These are phyloP conservation scores for Rutstroemia sydowiana DNA, from an alignment of 2,329 filamentous ascomycete genomes.

Conservation along the genomic window DNA sequence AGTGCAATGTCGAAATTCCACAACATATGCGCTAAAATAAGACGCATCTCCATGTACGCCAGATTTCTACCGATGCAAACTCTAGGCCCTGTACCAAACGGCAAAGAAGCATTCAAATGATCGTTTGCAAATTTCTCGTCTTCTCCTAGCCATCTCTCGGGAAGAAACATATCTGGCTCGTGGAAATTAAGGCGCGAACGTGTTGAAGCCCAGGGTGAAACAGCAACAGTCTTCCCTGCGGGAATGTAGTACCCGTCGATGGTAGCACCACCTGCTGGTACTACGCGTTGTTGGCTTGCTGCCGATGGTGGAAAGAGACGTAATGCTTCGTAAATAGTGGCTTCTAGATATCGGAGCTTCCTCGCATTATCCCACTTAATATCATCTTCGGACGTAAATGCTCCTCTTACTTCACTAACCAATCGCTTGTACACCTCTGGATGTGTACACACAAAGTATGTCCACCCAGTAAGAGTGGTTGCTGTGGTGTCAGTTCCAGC, in stretches of 20 bases:
- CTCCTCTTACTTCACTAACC: conserved; percentile 33
- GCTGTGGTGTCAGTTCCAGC: conserved; percentile 14
- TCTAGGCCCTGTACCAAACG: conserved; percentile 11
- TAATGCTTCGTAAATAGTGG: conserved; percentile 2
- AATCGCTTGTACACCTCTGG: conserved; percentile 29
- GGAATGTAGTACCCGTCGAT: conserved; percentile 6
- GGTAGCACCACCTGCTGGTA: conserved; percentile 13
- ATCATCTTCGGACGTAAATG: conserved; percentile 32
- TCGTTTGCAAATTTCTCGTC: conserved; percentile 12
- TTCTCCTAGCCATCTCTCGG: conserved; percentile 28
- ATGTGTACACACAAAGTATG: conserved; percentile 25
- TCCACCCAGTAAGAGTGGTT: conserved; percentile 14
- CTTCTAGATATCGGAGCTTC: conserved; percentile 1
- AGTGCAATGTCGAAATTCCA: conserved; percentile 13
- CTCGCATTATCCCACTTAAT: conserved; percentile 30
- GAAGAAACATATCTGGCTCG: conserved; percentile 9
- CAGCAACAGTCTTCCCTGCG: conserved; percentile 18
- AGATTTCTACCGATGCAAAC: conserved; percentile 13
- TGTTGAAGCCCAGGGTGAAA: background rate
- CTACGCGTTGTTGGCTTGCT: conserved; percentile 24
- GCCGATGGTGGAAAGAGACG: conserved; percentile 13
- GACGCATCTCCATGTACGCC: conserved; percentile 12
- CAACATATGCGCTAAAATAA: conserved; percentile 10
- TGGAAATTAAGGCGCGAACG: conserved; percentile 4
- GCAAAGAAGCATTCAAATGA: background rate